A percentile compares a stretch with the other conserved stretches of the same genome.
phyloP scores from a whole-genome alignment of 1,139 yeast species.

The Suhomyces bokatorum region DNA sequence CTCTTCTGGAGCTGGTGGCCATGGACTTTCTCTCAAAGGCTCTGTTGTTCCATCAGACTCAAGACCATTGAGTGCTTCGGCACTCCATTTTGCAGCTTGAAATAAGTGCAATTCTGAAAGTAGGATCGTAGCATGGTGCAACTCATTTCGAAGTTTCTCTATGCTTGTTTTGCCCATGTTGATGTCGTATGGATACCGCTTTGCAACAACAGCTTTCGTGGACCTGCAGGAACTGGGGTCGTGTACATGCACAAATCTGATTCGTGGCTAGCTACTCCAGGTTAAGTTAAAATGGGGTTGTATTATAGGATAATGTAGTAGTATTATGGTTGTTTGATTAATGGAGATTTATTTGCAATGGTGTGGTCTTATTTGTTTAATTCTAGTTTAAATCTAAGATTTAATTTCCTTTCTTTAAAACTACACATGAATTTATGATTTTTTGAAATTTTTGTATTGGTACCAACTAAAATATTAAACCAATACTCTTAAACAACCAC shows the following conservation, averaged over 20 bases:
- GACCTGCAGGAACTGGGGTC: background rate
- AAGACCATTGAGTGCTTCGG: slow-evolving; percentile 68
- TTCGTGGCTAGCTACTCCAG: background rate
- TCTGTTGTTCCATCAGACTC: slow-evolving; percentile 2
- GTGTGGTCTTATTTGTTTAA: too few relatives aligned
- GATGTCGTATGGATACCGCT: background rate
- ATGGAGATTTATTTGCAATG: too few relatives aligned
- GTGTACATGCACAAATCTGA: background rate
- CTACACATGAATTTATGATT: background rate
- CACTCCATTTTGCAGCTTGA: slow-evolving; percentile 79
- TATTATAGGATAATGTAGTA: background rate
- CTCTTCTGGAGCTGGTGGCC: slow-evolving; percentile 28
- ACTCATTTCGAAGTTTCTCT: slow-evolving; percentile 23
- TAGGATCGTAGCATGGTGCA: slow-evolving; percentile 27
- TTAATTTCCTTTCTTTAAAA: too few relatives aligned
- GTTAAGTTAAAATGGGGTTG: too few relatives aligned
- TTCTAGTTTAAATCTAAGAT: too few relatives aligned
- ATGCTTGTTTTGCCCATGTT: slow-evolving; percentile 10
- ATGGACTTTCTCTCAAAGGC: background rate
- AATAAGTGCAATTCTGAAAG: slow-evolving; percentile 51
- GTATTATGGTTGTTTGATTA: too few relatives aligned
- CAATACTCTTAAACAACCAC: too few relatives aligned
- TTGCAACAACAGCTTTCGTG: background rate
- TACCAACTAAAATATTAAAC: too few relatives aligned
- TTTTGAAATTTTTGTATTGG: too few relatives aligned